Evolutionary conservation across 176 grass and related monocot species (phyloP), one percentile per base, ranked within the genome.

Genomic region (Cenchrus fungigraminus): DNA sequence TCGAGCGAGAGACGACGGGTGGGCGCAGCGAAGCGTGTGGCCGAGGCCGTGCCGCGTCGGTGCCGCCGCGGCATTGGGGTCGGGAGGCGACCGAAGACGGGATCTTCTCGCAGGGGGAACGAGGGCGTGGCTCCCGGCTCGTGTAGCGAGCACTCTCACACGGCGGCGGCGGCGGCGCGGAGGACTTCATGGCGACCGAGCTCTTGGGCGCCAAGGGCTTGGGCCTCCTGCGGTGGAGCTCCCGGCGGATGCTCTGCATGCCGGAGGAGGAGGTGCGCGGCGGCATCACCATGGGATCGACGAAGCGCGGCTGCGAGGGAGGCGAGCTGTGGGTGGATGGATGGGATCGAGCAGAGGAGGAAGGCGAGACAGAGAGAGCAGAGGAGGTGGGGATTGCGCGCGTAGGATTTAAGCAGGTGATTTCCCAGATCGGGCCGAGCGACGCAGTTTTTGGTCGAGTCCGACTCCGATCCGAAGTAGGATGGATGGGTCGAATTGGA

Each of bases 211-310:
- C 28, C 5, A 80, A 6, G 57, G 14, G 25, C 78, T 37, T 67
- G 46, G 17, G 6, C 62, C 1, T 80, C 78, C 62, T 19, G 63
- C 47, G 47, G 49, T 80, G 78, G 6, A 80, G 31, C 28, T 80
- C 78, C 0, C 78, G 47, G 17, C 11, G 78, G 63, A 68, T 40
- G 29, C 45, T 52, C 1, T 11, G 78, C 61, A 67, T 8, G 1
- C 61, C 61, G 5, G 61, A 9, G 28, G 60, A 79, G 14, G 45
- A 51, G 16, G 62, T 3, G 4, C 37, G 37, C 37, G 37, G 37
- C 37, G 37, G 37, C 37, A 40, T 40, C 37, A 40, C 37, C 37
- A 40, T 40, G 37, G 37, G 37, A 4, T 40, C 37, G 37, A 40
- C 2, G 37, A 40, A 40, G 2, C 37, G 37, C 37, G 37, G 37